Conservation (phyloP, 148 eudicot species). For the Mesembryanthemum crystallinum region DNA sequence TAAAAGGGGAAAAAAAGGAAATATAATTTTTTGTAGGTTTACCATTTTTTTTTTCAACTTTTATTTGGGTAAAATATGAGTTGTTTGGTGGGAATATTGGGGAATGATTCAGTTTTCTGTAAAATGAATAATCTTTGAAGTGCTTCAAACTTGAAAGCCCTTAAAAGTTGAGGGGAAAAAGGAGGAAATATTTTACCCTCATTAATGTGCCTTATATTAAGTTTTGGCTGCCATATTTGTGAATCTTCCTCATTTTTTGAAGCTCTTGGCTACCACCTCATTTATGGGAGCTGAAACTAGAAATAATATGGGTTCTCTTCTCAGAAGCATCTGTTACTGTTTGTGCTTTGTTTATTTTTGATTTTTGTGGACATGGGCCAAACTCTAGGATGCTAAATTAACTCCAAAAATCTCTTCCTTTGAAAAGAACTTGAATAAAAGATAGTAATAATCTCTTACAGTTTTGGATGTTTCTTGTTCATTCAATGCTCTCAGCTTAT, state of each 20-base stretch:
- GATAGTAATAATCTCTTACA: not conserved
- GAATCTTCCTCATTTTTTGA: not conserved
- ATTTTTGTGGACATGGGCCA: slow-evolving; percentile 19
- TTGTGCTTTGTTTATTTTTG: slow-evolving; percentile 8
- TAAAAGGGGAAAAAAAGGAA: not conserved
- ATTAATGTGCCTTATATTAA: not conserved
- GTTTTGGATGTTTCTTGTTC: slow-evolving; percentile 27
- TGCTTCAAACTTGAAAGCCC: slow-evolving; percentile 15
- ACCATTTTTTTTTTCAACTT: not conserved
- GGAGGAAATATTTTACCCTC: slow-evolving; percentile 11
- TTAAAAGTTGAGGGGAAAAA: slow-evolving; percentile 6
- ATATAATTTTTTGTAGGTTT: not conserved
- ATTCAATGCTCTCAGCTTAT: slow-evolving; percentile 33
- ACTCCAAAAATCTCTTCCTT: slow-evolving; percentile 13
- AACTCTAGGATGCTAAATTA: slow-evolving; percentile 14
- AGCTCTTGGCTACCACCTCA: slow-evolving; percentile 16
- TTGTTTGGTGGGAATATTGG: not conserved
- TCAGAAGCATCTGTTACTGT: slow-evolving; percentile 19
- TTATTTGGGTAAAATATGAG: not conserved
- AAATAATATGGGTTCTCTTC: slow-evolving; percentile 14
- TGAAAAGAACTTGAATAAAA: slow-evolving; percentile 24
- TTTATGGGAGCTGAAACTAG: slow-evolving; percentile 16
- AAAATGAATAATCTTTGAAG: slow-evolving; percentile 15
- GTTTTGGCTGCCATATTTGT: slow-evolving; percentile 12
- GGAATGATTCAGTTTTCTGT: not conserved